A percentile compares a stretch with the other conserved stretches of the same genome.
phyloP scores from a whole-genome alignment of 768 basidiomycete species.

The Gloeophyllum trabeum region DNA sequence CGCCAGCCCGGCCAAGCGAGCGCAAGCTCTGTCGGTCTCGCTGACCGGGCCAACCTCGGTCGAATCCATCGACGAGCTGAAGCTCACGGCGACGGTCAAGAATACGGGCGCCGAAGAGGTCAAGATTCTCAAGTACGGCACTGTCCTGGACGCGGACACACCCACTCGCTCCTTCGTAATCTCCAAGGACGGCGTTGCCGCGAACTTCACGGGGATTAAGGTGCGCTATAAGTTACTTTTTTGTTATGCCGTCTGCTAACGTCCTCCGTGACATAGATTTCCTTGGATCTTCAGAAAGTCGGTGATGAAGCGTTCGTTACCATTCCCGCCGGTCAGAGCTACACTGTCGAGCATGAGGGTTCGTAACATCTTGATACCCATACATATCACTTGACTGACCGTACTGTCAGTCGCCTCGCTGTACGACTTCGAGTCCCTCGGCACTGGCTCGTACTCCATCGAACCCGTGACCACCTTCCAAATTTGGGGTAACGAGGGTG shows the following conservation, averaged over 20 bases:
- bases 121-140: conserved; percentile 35
- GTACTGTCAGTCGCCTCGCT: conserved; percentile 23
- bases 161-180: conserved; percentile 32
- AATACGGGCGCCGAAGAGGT: conserved; percentile 27
- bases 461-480: conserved; percentile 27
- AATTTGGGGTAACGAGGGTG: conserved; percentile 15
- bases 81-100: conserved; percentile 28
- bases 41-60: too few relatives aligned
- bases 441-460: conserved; percentile 28
- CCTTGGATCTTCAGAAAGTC: conserved; percentile 17
- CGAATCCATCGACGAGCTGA: conserved; percentile 25
- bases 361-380: conserved; percentile 1
- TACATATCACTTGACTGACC: background rate
- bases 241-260: too few relatives aligned
- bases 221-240: too few relatives aligned
- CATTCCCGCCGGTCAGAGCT: conserved; percentile 27
- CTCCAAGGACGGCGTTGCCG: conserved; percentile 25
- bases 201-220: conserved; percentile 33
- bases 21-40: too few relatives aligned
- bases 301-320: conserved; percentile 27
- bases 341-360: conserved; percentile 29
- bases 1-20: too few relatives aligned
- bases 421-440: conserved; percentile 29
- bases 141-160: conserved; percentile 29
- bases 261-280: too few relatives aligned